Percentiles rank a stretch among this genome's conserved stretches.
Conservation (phyloP, 1,284 basidiomycete genomes). For the Apiotrichum laibachii region DNA sequence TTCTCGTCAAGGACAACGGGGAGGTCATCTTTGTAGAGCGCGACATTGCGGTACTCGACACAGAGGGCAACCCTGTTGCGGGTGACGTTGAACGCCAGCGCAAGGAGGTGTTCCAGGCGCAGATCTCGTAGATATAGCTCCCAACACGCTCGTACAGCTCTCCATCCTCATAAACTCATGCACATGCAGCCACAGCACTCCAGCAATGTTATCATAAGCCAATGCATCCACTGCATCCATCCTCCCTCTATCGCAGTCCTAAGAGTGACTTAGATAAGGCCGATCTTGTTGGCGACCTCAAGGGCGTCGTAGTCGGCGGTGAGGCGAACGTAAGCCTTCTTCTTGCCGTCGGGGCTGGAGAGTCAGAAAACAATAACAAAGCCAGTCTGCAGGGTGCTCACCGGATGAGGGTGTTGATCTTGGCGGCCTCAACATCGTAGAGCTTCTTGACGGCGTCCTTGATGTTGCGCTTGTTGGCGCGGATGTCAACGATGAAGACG, state of each 20-base stretch:
- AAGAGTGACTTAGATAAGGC: constrained; percentile 50
- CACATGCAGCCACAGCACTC: too few relatives aligned
- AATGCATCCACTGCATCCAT: constrained; percentile 29
- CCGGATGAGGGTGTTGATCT: constrained; percentile 98
- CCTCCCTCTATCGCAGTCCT: constrained; percentile 20
- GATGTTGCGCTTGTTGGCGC: constrained; percentile 97
- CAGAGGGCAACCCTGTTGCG: constrained; percentile 14
- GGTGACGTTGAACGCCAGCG: background rate
- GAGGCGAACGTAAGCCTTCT: constrained; percentile 97
- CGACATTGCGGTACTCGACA: constrained; percentile 35
- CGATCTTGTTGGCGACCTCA: constrained; percentile 92
- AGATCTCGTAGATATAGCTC: background rate
- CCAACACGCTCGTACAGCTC: too few relatives aligned
- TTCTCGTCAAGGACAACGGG: constrained; percentile 41
- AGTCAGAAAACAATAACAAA: background rate
- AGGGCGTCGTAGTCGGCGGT: constrained; percentile 94
- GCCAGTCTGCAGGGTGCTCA: constrained; percentile 49
- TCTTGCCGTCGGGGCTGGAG: constrained; percentile 89
- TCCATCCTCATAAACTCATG: too few relatives aligned
- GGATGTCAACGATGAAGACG: constrained; percentile 94
- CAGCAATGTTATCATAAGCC: constrained; percentile 13
- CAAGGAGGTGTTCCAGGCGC: constrained; percentile 1
- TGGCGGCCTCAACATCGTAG: constrained; percentile 93
- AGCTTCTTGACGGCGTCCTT: constrained; percentile 99
- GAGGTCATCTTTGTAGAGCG: constrained; percentile 45